Base-by-base conservation (phyloP, 2,329 filamentous ascomycete species). In the Fusarium mundagurra region DNA sequence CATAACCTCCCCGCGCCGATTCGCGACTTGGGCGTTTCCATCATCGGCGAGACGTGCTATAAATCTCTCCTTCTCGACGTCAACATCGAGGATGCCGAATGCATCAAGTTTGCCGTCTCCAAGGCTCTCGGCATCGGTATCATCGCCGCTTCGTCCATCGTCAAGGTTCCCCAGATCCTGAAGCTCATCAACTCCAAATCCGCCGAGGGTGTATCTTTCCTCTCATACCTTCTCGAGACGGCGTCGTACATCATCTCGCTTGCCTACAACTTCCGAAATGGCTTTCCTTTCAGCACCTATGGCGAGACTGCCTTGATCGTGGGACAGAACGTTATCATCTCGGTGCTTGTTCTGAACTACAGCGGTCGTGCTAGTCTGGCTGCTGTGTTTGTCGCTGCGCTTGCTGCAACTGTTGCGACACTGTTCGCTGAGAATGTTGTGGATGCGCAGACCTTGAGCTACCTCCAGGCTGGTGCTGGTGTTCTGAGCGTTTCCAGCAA, bases 111-210 rank as follows among this genome's bases (percentile, higher is more conserved):
- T 59, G 95, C 92, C 77, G 89, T 98, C 80, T 97, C 94, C 80
- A 99, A 99, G 86, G 94, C 89, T 7, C 91, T 99, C 22, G 96
- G 96, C 65, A 92, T 98, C 77, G 96, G 92, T 82, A 99, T 99
- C 84, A 95, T 99, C 81, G 92, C 89, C 76, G 94, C 95, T 61
- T 95, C 93, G 34, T 92, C 94, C 62, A 91, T 98, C 78, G 95
- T 99, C 86, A 99, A 99, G 86, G 91, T 99, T 33, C 96, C 96
- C 0, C 96, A 99, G 87, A 96, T 99, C 81, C 84, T 98, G 83
- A 99, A 99, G 87, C 91, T 99, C 59, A 84, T 96, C 79, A 88
- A 88, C 80, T 95, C 94, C 54, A 90, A 91, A 79, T 98, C 94
- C 57, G 91, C 95, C 34, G 90, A 91, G 50, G 96, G 96, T 77